Evolutionary conservation across 441 rosid genomes (phyloP), one percentile per base, ranked within the genome.

Genomic region (Gossypium trilobum): DNA sequence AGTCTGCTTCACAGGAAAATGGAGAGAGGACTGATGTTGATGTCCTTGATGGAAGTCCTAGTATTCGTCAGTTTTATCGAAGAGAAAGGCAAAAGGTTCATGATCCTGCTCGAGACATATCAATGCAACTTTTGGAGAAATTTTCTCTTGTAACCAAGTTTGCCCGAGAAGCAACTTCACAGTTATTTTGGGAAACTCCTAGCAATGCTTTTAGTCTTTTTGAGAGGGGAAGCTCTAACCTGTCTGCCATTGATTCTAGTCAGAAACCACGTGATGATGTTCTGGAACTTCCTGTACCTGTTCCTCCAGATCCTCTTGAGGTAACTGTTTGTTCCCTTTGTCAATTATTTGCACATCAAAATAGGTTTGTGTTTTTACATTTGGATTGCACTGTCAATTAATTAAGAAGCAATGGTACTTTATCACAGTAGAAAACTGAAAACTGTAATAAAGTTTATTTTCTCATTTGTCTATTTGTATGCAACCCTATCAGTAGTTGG

Each of bases 141-240:
- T 95, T 93, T 74, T 95, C 99, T 73, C 91, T 86, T 60, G 98
- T 95, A 74, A 91, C 99, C 20, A 93, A 87, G 84, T 93, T 93
- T 86, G 97, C 97, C 29, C 84, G 97, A 56, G 98, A 95, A 20
- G 91, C 98, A 59, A 92, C 98, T 73, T 86, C 96, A 23, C 99
- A 91, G 77, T 81, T 93, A 22, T 90, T 95, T 76, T 84, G 91
- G 13, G 98, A 90, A 77, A 81, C 77, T 77, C 82, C 78, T 14
- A 82, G 77, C 71, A 87, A 90, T 81, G 93, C 87, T 27, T 86
- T 84, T 76, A 87, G 83, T 82, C 77, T 83, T 52, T 44, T 75
- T 51, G 97, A 89, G 72, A 89, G 85, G 87, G 86, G 77, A 87
- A 78, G 59, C 72, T 77, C 75, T 62, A 75, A 74, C 73, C 82